Percentiles rank a stretch among this genome's conserved stretches.
phyloP scores from a whole-genome alignment of 768 basidiomycete species.

The Kockovaella imperatae region DNA sequence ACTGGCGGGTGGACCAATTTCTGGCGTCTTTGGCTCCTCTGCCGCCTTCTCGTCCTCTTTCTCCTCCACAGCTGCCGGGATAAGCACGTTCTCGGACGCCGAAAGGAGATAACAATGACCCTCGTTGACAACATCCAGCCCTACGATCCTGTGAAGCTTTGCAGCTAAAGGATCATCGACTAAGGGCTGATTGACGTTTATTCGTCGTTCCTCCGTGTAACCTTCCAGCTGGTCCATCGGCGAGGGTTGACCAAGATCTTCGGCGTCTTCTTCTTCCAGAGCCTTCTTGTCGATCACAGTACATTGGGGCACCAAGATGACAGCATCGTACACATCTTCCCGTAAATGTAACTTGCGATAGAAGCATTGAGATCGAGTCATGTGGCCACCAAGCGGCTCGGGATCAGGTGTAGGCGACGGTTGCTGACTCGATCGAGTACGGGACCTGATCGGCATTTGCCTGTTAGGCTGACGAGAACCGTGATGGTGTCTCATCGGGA shows the following conservation, averaged over 20 bases:
- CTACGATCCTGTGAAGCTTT: constrained; percentile 28
- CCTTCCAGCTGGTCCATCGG: no score
- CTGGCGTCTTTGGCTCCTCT: not conserved
- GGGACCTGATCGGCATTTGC: no score
- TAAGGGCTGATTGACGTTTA: constrained; percentile 8
- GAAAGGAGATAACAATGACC: constrained; percentile 27
- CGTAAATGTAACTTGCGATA: constrained; percentile 34
- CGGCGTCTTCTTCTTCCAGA: constrained; percentile 16
- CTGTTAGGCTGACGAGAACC: no score
- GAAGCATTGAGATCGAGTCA: constrained; percentile 38
- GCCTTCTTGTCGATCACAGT: constrained; percentile 15
- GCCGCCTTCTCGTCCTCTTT: not conserved
- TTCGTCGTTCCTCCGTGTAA: constrained; percentile 17
- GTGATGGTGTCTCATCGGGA: no score
- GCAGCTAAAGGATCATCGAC: constrained; percentile 14
- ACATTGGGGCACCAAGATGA: constrained; percentile 34
- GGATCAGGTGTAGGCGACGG: constrained; percentile 3
- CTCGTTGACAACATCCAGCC: constrained; percentile 22
- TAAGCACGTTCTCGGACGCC: constrained; percentile 10
- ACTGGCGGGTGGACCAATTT: not conserved
- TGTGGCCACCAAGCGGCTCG: no score
- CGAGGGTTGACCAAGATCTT: constrained; percentile 28
- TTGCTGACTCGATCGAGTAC: constrained; percentile 9
- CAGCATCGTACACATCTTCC: constrained; percentile 17
- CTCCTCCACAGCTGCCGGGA: not conserved